These are phyloP conservation scores for Nakazawaea ernobii DNA, from an alignment of 805 yeast genomes.

Conservation along the genomic window DNA sequence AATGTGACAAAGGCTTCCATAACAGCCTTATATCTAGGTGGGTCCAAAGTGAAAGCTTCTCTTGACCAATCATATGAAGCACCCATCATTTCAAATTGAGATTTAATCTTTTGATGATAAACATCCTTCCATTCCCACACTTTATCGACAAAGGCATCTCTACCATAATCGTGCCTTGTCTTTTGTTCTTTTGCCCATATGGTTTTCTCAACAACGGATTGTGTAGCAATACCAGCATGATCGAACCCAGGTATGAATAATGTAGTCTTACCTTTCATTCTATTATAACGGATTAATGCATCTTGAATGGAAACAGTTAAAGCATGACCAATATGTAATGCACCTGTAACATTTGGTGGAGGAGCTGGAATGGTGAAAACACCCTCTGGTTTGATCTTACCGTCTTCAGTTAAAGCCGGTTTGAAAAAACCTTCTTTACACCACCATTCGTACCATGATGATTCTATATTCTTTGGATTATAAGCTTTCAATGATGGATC, in stretches of 20 bases:
- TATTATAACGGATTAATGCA: conserved; percentile 83
- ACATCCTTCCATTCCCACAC: conserved; percentile 99
- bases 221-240: conserved; percentile 99
- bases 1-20: conserved; percentile 84
- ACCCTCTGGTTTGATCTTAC: conserved; percentile 77
- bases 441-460: conserved; percentile 99
- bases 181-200: conserved; percentile 81
- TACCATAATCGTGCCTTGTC: conserved; percentile 93
- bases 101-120: conserved; percentile 79
- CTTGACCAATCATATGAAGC: conserved; percentile 96
- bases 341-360: conserved; percentile 99
- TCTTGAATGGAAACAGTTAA: conserved; percentile 94
- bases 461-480: conserved; percentile 87
- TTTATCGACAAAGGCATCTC: conserved; percentile 80
- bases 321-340: conserved; percentile 97
- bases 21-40: conserved; percentile 72
- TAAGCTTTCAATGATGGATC: conserved; percentile 94
- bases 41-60: conserved; percentile 91
- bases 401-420: conserved; percentile 76
- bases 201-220: conserved; percentile 95
- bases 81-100: conserved; percentile 82
- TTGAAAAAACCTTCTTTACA: conserved; percentile 77
- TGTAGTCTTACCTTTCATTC: conserved; percentile 96
- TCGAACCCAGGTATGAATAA: conserved; percentile 94
- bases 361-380: conserved; percentile 93